A percentile compares a stretch with the other conserved stretches of the same genome.
These are phyloP conservation scores for Botrytis byssoidea DNA, from an alignment of 2,329 filamentous ascomycete species.

Conservation along the genomic window DNA sequence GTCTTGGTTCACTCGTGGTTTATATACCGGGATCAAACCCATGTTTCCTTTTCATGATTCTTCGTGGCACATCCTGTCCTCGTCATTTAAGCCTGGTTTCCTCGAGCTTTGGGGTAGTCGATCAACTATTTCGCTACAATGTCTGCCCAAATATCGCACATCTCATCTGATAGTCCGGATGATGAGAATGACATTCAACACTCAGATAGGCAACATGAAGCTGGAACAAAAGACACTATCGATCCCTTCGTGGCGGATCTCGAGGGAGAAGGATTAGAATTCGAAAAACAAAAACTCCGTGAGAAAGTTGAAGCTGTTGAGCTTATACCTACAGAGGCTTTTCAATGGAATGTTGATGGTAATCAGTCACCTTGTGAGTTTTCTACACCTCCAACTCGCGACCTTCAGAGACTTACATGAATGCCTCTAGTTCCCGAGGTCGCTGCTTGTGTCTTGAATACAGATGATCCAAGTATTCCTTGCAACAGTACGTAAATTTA, in stretches of 20 bases:
- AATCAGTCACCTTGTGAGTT: constrained; percentile 11
- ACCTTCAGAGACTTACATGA: neutral
- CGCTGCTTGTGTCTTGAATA: constrained; percentile 4
- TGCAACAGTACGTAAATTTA: neutral
- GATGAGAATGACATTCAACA: neutral
- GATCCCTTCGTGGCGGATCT: neutral
- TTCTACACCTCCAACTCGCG: neutral
- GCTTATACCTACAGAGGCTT: constrained; percentile 5
- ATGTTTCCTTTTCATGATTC: neutral
- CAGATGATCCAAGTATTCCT: neutral
- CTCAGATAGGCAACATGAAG: no score
- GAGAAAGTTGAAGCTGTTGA: constrained; percentile 3
- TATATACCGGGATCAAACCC: neutral
- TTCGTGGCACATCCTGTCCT: neutral
- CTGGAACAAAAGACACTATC: neutral
- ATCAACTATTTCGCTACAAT: neutral
- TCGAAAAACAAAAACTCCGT: neutral
- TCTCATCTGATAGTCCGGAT: neutral
- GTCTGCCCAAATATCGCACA: neutral
- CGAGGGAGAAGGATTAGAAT: neutral
- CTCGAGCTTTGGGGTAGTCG: neutral
- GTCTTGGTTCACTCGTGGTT: neutral
- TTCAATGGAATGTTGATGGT: constrained; percentile 4
- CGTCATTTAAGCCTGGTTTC: neutral
- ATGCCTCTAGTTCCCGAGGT: neutral